phyloP scores from a whole-genome alignment of 805 yeast species.

The Yarrowia sp. region DNA sequence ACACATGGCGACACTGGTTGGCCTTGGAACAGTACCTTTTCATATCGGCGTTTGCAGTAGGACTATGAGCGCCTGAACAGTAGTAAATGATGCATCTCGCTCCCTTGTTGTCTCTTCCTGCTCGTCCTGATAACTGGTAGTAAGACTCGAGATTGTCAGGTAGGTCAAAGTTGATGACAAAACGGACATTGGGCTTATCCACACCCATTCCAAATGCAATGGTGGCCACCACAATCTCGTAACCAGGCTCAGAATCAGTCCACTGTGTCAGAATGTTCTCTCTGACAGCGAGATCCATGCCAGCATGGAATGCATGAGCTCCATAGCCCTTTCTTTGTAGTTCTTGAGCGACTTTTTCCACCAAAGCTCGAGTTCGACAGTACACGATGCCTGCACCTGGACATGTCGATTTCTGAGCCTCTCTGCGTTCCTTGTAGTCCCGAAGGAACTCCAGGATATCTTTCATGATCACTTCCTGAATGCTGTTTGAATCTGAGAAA shows the following conservation, averaged over 20 bases:
- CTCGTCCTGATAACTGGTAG: constrained; percentile 98
- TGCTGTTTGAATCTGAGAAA: constrained; percentile 36
- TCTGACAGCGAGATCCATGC: constrained; percentile 74
- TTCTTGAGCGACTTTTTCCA: constrained; percentile 77
- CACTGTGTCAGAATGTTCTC: constrained; percentile 76
- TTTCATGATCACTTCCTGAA: constrained; percentile 41
- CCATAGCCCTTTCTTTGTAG: constrained; percentile 65
- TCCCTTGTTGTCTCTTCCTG: constrained; percentile 89
- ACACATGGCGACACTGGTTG: constrained; percentile 43
- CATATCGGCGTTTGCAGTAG: constrained; percentile 25
- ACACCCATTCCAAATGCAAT: constrained; percentile 99
- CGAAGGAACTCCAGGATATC: constrained; percentile 44
- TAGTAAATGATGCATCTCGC: constrained; percentile 86
- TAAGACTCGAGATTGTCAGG: constrained; percentile 94
- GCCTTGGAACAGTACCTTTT: constrained; percentile 40
- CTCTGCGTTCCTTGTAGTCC: constrained; percentile 42
- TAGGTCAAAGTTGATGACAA: constrained; percentile 82
- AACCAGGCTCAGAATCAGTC: constrained; percentile 63
- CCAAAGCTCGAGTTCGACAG: constrained; percentile 85
- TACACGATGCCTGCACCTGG: constrained; percentile 78
- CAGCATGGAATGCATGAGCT: constrained; percentile 82
- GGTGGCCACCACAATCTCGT: constrained; percentile 90
- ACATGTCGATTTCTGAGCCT: constrained; percentile 50
- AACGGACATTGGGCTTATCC: constrained; percentile 93
- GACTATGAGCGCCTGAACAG: constrained; percentile 38